Conservation (phyloP, 1,284 basidiomycete genomes). For the Sanghuangporus sanghuang region DNA sequence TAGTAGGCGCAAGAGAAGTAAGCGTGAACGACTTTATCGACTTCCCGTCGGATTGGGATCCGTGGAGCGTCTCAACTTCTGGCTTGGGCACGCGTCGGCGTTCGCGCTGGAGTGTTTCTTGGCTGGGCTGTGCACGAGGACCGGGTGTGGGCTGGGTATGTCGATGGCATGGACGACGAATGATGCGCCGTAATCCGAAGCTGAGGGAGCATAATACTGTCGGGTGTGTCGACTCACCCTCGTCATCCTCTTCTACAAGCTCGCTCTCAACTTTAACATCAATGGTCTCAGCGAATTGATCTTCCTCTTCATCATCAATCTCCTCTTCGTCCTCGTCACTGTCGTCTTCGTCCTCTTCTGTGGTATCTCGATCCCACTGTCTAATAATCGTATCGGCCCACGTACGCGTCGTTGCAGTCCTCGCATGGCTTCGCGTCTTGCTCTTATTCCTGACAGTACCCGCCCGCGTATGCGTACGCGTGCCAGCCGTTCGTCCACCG, state of each 20-base stretch:
- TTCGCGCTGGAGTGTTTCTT: neutral
- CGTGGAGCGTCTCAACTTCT: neutral
- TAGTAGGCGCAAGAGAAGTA: neutral
- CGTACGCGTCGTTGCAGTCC: slow-evolving; percentile 6
- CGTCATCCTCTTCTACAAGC: neutral
- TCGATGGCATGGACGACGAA: neutral
- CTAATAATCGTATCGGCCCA: slow-evolving; percentile 7
- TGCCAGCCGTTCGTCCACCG: neutral
- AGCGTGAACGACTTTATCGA: neutral
- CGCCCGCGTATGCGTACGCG: neutral
- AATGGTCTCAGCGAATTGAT: slow-evolving; percentile 2
- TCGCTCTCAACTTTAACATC: neutral
- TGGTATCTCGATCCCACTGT: slow-evolving; percentile 7
- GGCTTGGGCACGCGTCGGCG: neutral
- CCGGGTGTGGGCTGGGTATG: neutral
- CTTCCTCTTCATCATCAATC: slow-evolving; percentile 7
- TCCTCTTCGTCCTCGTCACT: slow-evolving; percentile 1
- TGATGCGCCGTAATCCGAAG: slow-evolving; percentile 11
- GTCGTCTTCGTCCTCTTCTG: slow-evolving; percentile 4
- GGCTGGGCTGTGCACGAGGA: neutral
- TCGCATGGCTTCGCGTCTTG: neutral
- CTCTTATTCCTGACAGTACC: slow-evolving; percentile 7
- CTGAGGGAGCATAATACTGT: slow-evolving; percentile 11
- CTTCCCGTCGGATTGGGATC: neutral
- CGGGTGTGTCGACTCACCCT: neutral